Conservation (phyloP, 208 protist genomes). For the Herpetomonas muscarum region DNA sequence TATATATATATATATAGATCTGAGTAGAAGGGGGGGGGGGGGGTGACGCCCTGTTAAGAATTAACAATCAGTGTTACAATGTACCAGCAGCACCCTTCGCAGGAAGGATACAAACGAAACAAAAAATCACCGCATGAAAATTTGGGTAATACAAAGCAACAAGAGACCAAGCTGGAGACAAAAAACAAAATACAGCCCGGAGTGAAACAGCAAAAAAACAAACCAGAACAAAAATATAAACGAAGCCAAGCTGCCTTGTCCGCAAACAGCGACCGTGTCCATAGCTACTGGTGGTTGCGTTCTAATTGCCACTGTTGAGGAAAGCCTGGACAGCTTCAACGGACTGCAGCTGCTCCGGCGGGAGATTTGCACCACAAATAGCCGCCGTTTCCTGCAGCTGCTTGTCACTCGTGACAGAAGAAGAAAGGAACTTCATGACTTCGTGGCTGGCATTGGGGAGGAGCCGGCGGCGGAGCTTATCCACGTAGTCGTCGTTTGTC, state of each 20-base stretch:
- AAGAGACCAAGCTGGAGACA: constrained; percentile 2
- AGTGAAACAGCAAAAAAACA: constrained; percentile 12
- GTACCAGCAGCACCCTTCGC: too few species aligned
- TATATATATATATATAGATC: too few species aligned
- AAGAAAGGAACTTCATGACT: constrained; percentile 59
- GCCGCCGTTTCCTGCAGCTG: constrained; percentile 33
- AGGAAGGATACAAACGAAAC: too few species aligned
- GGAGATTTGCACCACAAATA: constrained; percentile 25
- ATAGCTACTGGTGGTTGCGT: too few species aligned
- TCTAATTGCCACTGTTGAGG: too few species aligned
- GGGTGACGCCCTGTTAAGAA: constrained; percentile 97
- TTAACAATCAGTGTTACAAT: constrained; percentile 94
- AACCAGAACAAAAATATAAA: constrained; percentile 14
- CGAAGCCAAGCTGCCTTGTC: too few species aligned
- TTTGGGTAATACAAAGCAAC: neutral
- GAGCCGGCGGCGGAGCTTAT: constrained; percentile 55
- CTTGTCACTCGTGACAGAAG: constrained; percentile 28
- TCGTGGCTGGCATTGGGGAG: constrained; percentile 37
- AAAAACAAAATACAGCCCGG: neutral
- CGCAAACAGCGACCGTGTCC: too few species aligned
- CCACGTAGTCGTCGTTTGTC: constrained; percentile 39
- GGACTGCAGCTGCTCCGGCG: constrained; percentile 37
- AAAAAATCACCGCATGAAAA: too few species aligned
- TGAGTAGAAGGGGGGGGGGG: too few species aligned
- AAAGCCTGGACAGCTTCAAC: constrained; percentile 19